Conservation (phyloP, 305 asterid genomes). For the Ilex paraguariensis region DNA sequence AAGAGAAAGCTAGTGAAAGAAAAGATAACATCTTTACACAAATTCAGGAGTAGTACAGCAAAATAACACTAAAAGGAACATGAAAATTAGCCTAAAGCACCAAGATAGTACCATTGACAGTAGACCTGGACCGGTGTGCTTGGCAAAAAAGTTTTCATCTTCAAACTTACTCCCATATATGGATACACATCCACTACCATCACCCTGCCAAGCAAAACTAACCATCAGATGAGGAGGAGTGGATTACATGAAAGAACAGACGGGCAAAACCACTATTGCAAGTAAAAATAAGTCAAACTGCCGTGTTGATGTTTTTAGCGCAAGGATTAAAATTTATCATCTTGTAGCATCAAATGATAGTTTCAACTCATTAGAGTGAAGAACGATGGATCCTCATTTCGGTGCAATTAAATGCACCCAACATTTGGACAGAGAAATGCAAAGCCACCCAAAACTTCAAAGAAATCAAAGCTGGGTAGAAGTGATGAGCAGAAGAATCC, state of each 20-base stretch:
- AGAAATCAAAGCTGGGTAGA: no score
- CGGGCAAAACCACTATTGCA: background rate
- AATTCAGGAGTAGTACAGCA: background rate
- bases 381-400: no score
- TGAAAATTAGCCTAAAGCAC: background rate
- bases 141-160: constrained; percentile 92
- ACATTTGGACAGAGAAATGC: no score
- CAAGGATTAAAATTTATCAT: no score
- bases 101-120: constrained; percentile 66
- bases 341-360: no score
- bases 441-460: no score
- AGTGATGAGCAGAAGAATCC: no score
- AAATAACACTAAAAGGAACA: background rate
- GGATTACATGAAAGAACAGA: constrained; percentile 3
- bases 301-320: no score
- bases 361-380: no score
- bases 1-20: background rate
- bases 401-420: no score
- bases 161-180: constrained; percentile 94
- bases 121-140: constrained; percentile 97
- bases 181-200: constrained; percentile 92
- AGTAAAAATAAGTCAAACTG: background rate
- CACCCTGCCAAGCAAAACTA: constrained; percentile 59
- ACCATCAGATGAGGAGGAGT: constrained; percentile 9
- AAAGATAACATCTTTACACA: background rate